Evolutionary conservation across 2,329 filamentous ascomycete species (phyloP).

Genomic region (Arachnomyces sp.): DNA sequence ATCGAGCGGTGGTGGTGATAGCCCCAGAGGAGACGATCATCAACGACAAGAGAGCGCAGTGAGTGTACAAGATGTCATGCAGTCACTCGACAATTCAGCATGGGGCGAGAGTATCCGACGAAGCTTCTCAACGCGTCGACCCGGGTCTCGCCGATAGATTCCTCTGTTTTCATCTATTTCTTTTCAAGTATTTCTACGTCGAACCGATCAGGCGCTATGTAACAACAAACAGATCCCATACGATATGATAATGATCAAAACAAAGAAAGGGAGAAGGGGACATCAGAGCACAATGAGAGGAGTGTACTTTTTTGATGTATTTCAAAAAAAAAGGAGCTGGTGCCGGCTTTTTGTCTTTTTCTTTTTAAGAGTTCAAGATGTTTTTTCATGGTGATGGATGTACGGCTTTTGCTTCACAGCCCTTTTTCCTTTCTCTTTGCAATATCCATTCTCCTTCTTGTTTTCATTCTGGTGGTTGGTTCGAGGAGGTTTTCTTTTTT

Average conservation of each 20-base stretch:
- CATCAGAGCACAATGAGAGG: too few species aligned
- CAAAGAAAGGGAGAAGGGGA: too few species aligned
- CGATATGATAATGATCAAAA: not conserved
- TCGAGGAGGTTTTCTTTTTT: slow-evolving; percentile 2
- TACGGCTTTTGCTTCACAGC: slow-evolving; percentile 10
- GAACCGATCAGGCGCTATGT: not conserved
- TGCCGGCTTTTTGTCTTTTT: too few species aligned
- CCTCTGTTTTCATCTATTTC: not conserved
- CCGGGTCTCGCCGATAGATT: slow-evolving; percentile 15
- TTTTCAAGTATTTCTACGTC: not conserved
- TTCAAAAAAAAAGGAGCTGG: too few species aligned
- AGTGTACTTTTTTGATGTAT: too few species aligned
- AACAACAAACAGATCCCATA: not conserved
- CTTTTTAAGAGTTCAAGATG: too few species aligned
- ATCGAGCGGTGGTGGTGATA: slow-evolving; percentile 9
- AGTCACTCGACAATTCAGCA: slow-evolving; percentile 78
- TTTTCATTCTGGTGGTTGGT: slow-evolving; percentile 17
- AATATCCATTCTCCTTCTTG: slow-evolving; percentile 4
- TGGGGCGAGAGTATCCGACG: slow-evolving; percentile 91
- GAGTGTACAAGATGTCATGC: slow-evolving; percentile 68
- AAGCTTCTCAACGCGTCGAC: slow-evolving; percentile 65
- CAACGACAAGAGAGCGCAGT: slow-evolving; percentile 60
- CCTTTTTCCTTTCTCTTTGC: slow-evolving; percentile 2
- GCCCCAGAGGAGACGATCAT: slow-evolving; percentile 28
- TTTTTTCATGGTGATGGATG: too few species aligned